A percentile compares a stretch with the other conserved stretches of the same genome.
These are phyloP conservation scores for Phtheirospermum japonicum DNA, from an alignment of 257 asterid genomes.

Conservation along the genomic window DNA sequence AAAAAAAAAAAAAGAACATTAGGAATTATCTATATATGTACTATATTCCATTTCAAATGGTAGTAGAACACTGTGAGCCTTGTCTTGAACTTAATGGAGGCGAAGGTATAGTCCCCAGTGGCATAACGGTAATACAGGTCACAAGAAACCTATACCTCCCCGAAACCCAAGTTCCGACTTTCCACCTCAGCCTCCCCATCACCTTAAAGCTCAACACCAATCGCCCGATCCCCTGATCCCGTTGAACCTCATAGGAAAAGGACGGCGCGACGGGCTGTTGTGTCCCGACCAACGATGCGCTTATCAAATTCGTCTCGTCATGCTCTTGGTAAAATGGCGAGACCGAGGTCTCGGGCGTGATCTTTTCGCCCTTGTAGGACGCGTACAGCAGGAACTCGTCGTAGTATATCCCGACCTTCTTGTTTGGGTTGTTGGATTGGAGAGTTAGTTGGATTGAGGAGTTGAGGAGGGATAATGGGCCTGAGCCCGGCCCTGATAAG, in stretches of 20 bases:
- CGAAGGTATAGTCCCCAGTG: slow-evolving; percentile 56
- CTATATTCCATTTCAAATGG: neutral
- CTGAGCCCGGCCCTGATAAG: slow-evolving; percentile 39
- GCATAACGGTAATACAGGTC: slow-evolving; percentile 62
- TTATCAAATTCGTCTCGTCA: slow-evolving; percentile 56
- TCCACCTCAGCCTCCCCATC: slow-evolving; percentile 76
- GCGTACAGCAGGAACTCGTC: slow-evolving; percentile 60
- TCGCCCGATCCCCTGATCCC: slow-evolving; percentile 55
- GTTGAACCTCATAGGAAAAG: slow-evolving; percentile 56
- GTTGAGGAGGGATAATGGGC: slow-evolving; percentile 60
- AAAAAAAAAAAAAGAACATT: neutral
- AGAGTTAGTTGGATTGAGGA: slow-evolving; percentile 67
- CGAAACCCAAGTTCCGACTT: slow-evolving; percentile 91
- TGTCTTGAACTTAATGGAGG: slow-evolving; percentile 57
- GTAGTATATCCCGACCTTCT: slow-evolving; percentile 74
- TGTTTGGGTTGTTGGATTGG: slow-evolving; percentile 55
- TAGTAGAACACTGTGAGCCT: slow-evolving; percentile 68
- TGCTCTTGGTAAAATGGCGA: slow-evolving; percentile 82
- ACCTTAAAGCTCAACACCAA: slow-evolving; percentile 49
- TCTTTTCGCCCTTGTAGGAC: slow-evolving; percentile 71
- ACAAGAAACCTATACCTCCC: slow-evolving; percentile 80
- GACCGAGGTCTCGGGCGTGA: slow-evolving; percentile 50
- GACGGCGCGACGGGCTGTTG: slow-evolving; percentile 71
- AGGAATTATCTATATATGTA: neutral
- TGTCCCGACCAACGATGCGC: slow-evolving; percentile 58